phyloP scores from a whole-genome alignment of 2,329 filamentous ascomycete species.

The Aspergillus costaricaensis region DNA sequence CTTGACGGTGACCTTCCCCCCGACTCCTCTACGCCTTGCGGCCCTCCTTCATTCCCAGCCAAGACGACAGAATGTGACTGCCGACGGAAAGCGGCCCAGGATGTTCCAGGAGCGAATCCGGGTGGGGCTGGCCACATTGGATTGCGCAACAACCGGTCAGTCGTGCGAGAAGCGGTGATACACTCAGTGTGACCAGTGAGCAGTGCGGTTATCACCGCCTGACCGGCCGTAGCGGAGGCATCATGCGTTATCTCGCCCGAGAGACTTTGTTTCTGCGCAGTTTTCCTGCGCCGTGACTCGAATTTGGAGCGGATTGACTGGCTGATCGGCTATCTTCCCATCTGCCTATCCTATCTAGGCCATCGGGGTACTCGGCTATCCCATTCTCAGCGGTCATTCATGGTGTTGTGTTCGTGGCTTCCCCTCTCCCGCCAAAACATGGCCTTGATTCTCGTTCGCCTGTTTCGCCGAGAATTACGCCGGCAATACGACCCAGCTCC shows the following conservation, averaged over 20 bases:
- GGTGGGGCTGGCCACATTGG: slow-evolving; percentile 27
- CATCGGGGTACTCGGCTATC: neutral
- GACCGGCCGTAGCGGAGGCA: neutral
- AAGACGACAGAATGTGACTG: slow-evolving; percentile 13
- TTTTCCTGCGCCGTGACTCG: neutral
- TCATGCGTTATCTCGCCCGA: slow-evolving; percentile 2
- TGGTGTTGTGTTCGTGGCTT: neutral
- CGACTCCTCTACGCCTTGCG: neutral
- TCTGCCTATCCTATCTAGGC: neutral
- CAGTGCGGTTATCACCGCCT: neutral
- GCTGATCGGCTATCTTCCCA: neutral
- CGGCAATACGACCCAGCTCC: slow-evolving; percentile 9
- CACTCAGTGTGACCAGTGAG: neutral
- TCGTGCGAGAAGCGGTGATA: slow-evolving; percentile 5
- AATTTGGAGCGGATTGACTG: neutral
- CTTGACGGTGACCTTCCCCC: neutral
- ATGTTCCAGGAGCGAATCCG: slow-evolving; percentile 5
- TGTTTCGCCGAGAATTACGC: slow-evolving; percentile 23
- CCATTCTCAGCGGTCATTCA: slow-evolving; percentile 7
- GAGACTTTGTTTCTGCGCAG: neutral
- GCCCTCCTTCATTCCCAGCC: slow-evolving; percentile 5
- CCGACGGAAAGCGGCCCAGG: slow-evolving; percentile 29
- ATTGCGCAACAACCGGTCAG: slow-evolving; percentile 11
- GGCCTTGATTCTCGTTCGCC: slow-evolving; percentile 9
- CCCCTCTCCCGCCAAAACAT: slow-evolving; percentile 9